phyloP scores from a whole-genome alignment of 305 asterid genomes.

The Solanum hybrid region DNA sequence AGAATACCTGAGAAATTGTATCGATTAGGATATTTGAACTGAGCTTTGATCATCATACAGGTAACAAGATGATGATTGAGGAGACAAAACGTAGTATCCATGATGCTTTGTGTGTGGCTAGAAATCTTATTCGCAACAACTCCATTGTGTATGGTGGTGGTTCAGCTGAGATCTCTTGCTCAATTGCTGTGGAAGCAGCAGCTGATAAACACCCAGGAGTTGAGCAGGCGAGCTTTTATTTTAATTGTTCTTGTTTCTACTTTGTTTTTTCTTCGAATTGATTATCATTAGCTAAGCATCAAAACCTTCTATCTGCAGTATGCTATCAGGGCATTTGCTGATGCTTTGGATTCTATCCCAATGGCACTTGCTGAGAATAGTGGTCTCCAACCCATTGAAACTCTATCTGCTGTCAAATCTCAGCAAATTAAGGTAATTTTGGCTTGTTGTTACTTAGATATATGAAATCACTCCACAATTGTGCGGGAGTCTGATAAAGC shows the following conservation, averaged over 20 bases:
- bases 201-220: constrained; percentile 82
- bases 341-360: constrained; percentile 78
- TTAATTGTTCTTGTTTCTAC: background rate
- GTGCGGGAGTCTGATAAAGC: background rate
- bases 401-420: constrained; percentile 69
- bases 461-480: background rate
- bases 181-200: constrained; percentile 82
- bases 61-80: constrained; percentile 95
- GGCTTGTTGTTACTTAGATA: background rate
- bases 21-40: background rate
- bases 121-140: constrained; percentile 80
- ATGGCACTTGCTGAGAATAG: constrained; percentile 94
- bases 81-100: constrained; percentile 89
- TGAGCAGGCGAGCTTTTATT: constrained; percentile 42
- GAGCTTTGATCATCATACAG: constrained; percentile 16
- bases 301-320: constrained; percentile 37
- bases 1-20: background rate
- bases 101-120: constrained; percentile 79
- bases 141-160: constrained; percentile 94
- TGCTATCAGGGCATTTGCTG: constrained; percentile 85
- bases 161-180: constrained; percentile 82
- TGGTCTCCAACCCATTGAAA: constrained; percentile 80
- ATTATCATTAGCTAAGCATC: background rate
- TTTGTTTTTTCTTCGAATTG: background rate
- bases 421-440: constrained; percentile 75